Evolutionary conservation across 169 alveolate species (phyloP), one percentile per base, ranked within the genome.

Genomic region (Plasmodium billcollinsi): DNA sequence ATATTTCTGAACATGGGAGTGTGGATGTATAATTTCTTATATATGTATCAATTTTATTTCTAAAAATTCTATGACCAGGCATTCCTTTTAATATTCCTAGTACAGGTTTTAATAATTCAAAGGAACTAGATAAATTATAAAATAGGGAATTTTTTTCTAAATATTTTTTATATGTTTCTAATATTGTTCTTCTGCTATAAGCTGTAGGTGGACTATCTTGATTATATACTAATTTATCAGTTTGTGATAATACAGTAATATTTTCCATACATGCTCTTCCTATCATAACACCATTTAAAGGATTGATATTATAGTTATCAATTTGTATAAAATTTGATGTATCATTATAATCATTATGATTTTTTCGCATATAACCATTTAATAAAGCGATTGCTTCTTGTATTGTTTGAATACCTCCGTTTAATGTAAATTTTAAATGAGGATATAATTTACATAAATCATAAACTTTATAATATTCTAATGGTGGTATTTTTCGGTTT

Each of bases 401-500:
- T 33, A 96, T 72, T 6, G 96, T 75, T 26, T 90, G 88, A 63
- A 97, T 83, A 9, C 99, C 99, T n/a, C 99, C 99, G 78, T 98
- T 98, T 33, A 98, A 75, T 14, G 97, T 95, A 91, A 98, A 97
- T 80, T 92, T 93, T 26, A 97, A 85, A 18, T 94, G 85, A 43
- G 99, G 99, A 88, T 97, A 98, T 73, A 96, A 96, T 80, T 94
- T 80, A 86, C 95, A 91, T 63, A 98, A 93, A 50, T 74, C 85
- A 83, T 90, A 96, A 50, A 97, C 99, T 95, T 97, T 96, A 15
- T 92, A 95, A 93, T 97, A 97, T 58, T 96, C 96, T 49, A 98
- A 90, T 26, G 98, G 98, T 0, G 99, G 99, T 12, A 97, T 88
- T 1, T 95, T 96, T 61, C 99, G 95, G 93, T 98, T 98, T 88